Base-by-base conservation (phyloP, 2,329 filamentous ascomycete genomes). In the Lecanicillium sp. region DNA sequence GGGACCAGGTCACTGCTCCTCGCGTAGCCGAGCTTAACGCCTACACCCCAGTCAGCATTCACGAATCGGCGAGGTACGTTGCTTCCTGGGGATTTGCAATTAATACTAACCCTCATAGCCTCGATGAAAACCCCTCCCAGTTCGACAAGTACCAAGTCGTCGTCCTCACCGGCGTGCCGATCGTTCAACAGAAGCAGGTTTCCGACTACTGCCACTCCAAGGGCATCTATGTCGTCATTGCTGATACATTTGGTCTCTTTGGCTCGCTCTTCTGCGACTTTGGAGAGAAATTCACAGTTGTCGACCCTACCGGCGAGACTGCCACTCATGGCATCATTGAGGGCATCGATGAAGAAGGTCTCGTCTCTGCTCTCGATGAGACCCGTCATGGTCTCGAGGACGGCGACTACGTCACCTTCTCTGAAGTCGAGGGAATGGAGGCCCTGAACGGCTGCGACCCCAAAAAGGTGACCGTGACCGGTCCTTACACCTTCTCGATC, bases 221-320 rank as follows among this genome's bases (percentile, higher is more conserved):
- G 67, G 86, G 87, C 54, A 96, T 98, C 57, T 96, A 88, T 64
- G 71, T 98, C 32, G 83, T 95, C 42, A 80, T 89, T 48, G 82
- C 88, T 6, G 90, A 96, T 62, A 95, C 87, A 0, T 96, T 88
- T 60, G 93, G 93, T 55, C 78, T 98, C 26, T 98, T 98, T 62
- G 93, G 93, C 43, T 87, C 85, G 55, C 86, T 98, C 57, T 98
- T 98, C 72, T 96, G 90, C 60, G 93, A 98, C 62, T 98, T 98
- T 63, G 93, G 93, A 57, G 83, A 91, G 61, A 87, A 93, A 60
- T 98, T 98, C 67, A 89, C 87, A 5, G 82, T 93, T 47, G 84
- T 89, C 55, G 93, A 98, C 62, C 73, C 90, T 4, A 97, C 87
- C 12, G 93, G 93, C 58, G 93, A 98, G 70, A 87, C 87, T 53